Percentiles rank a stretch among this genome's conserved stretches.
phyloP scores from a whole-genome alignment of 805 yeast genomes.

The Candida arabinofermentans region DNA sequence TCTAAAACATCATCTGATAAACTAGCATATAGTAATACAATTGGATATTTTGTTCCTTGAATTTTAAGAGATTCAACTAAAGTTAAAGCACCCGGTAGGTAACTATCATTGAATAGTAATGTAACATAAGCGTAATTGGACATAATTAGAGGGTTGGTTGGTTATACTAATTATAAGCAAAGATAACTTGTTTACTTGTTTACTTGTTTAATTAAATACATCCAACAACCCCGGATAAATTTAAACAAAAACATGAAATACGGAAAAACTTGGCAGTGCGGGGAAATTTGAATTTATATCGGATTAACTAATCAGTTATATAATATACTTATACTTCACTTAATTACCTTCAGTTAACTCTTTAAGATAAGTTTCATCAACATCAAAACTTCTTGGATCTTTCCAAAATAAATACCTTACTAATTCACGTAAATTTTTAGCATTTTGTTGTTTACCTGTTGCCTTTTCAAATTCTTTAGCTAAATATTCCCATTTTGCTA shows the following conservation, averaged over 20 bases:
- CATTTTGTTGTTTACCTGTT: constrained; percentile 47
- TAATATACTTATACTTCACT: not conserved
- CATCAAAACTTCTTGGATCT: constrained; percentile 56
- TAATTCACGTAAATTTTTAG: constrained; percentile 52
- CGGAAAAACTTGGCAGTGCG: too few relatives aligned
- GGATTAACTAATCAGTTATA: too few relatives aligned
- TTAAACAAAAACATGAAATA: too few relatives aligned
- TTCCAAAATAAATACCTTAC: constrained; percentile 49
- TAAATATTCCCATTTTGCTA: constrained; percentile 66
- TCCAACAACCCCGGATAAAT: too few relatives aligned
- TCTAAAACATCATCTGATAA: constrained; percentile 13
- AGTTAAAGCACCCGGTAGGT: constrained; percentile 36
- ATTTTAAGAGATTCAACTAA: constrained; percentile 26
- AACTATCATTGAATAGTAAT: constrained; percentile 30
- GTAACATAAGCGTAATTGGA: constrained; percentile 28
- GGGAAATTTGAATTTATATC: too few relatives aligned
- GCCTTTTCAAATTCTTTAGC: constrained; percentile 55
- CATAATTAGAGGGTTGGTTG: constrained; percentile 3
- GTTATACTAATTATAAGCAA: not conserved
- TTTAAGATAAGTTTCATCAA: constrained; percentile 41
- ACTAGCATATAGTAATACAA: constrained; percentile 22
- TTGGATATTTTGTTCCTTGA: constrained; percentile 16
- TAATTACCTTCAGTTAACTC: constrained; percentile 37
- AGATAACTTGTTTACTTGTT: too few relatives aligned
- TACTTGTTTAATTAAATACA: too few relatives aligned